Base-by-base conservation (phyloP, 768 basidiomycete species). In the Phanerochaete carnosa region DNA sequence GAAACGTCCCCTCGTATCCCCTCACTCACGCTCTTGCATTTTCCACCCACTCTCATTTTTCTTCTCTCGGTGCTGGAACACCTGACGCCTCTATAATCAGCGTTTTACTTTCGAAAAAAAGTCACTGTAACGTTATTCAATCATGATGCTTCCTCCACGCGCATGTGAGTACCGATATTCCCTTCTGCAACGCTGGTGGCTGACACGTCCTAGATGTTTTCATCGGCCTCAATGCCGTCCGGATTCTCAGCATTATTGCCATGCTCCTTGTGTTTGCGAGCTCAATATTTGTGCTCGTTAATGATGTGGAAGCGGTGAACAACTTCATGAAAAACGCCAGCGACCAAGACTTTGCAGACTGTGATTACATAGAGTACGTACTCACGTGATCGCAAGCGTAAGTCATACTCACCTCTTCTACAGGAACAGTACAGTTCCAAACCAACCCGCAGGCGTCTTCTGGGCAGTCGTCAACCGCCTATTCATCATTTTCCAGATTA, bases 391-490 rank as follows among this genome's bases (percentile, higher is more conserved):
- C 22, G 1, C 33, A 4, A 35, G 11, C 32, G 1, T 7, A 30
- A 33, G 3, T 16, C 13, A 22, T 25, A 9, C 56, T 58, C 1
- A 59, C 46, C 55, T 59, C 47, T 62, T 58, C 58, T 84, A 76
- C 64, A 89, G 84, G 60, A 67, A 73, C 51, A 91, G 87, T 72
- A 92, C 92, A 2, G 92, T 97, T 4, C 94, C 94, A 3, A 92
- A 93, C 73, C 94, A 96, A 72, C 83, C 91, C 30, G 94, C 91
- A 22, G 94, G 94, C 28, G 83, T 85, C 9, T 96, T 97, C 76
- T 97, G 94, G 91, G 90, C 92, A 4, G 86, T 96, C 62, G 77
- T 95, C 63, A 92, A 93, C 74, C 81, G 92, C 61, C 80, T 96
- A 58, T 83, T 96, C 72, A 92, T 96, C 72, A 84, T 94, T 62